A percentile compares a stretch with the other conserved stretches of the same genome.
These are phyloP conservation scores for Borovskyia barvae DNA, from an alignment of 208 protist genomes.

Conservation along the genomic window DNA sequence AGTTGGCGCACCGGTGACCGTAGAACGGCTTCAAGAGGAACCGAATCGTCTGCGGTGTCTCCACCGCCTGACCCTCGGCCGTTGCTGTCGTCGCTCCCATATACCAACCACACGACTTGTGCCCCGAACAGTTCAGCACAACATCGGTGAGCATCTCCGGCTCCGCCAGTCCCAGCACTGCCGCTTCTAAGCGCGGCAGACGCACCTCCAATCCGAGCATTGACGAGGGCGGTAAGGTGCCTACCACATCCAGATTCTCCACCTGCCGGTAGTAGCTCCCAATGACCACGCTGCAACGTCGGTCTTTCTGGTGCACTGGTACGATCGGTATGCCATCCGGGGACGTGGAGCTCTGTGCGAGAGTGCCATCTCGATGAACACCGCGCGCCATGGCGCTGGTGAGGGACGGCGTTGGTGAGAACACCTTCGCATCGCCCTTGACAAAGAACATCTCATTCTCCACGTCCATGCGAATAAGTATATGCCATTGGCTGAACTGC, in stretches of 20 bases:
- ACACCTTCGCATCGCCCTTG: slow-evolving; percentile 73
- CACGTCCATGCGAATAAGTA: slow-evolving; percentile 75
- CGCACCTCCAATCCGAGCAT: slow-evolving; percentile 74
- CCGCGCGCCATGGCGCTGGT: slow-evolving; percentile 53
- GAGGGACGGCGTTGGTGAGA: slow-evolving; percentile 66
- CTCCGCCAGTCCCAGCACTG: slow-evolving; percentile 53
- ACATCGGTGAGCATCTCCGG: slow-evolving; percentile 61
- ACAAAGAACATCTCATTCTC: slow-evolving; percentile 81
- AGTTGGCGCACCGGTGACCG: slow-evolving; percentile 72
- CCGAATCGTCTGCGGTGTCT: slow-evolving; percentile 50
- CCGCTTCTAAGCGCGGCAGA: slow-evolving; percentile 68
- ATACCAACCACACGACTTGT: slow-evolving; percentile 77
- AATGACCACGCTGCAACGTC: slow-evolving; percentile 52
- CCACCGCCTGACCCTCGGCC: slow-evolving; percentile 31
- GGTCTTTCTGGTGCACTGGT: slow-evolving; percentile 52
- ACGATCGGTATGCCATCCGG: slow-evolving; percentile 65
- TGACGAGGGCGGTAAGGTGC: slow-evolving; percentile 21
- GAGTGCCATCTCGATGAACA: slow-evolving; percentile 43
- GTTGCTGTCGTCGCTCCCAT: slow-evolving; percentile 59
- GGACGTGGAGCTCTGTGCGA: slow-evolving; percentile 37
- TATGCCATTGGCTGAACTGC: slow-evolving; percentile 80
- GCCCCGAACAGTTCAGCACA: slow-evolving; percentile 69
- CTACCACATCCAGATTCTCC: slow-evolving; percentile 24
- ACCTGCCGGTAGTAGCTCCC: slow-evolving; percentile 50
- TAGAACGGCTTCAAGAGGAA: slow-evolving; percentile 75